Evolutionary conservation across 768 basidiomycete genomes (phyloP), one percentile per base, ranked within the genome.

Genomic region (Brasilioporus rufonigricans): DNA sequence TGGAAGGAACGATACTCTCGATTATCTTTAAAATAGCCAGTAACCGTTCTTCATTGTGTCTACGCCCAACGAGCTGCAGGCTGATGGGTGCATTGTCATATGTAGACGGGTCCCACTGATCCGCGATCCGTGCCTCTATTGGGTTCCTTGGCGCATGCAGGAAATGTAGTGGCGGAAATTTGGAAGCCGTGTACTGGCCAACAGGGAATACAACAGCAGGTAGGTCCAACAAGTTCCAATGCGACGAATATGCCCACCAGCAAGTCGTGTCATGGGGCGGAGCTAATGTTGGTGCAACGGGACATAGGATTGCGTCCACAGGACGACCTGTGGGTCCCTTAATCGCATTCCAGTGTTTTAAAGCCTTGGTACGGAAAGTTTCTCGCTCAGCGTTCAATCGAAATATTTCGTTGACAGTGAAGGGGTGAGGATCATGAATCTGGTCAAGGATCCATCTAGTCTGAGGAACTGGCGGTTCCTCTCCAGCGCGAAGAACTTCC

Each of bases 161-260:
- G 55, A 57, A 63, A 52, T 47, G 51, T 14, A 31, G 49, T 4
- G 26, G 24, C n/a, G 60, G 31, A 39, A 35, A 46, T 46, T 65
- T 61, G 48, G 61, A 63, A 38, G 74, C 67, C 36, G 49, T 62
- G 60, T 69, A 64, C 55, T 71, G 69, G 18, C 74, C 77, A 35
- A 73, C 74, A 26, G 80, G 80, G 65, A 82, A 79, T 4, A 74
- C 77, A 19, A 73, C 75, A 19, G 73, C 74, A 11, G 80, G 73
- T 50, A 76, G 77, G 63, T 82, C 80, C 57, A 76, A 59, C 50
- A 82, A 59, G 61, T 82, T 82, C 79, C 80, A 81, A 58, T 82
- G 76, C 2, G 77, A 76, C 7, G 75, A 76, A 61, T 80, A 81
- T 8, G 73, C 71, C 77, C 78, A 78, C 74, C 76, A 80, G n/a